These are phyloP conservation scores for Chionographis japonica DNA, from an alignment of 106 monocot genomes.

Conservation along the genomic window DNA sequence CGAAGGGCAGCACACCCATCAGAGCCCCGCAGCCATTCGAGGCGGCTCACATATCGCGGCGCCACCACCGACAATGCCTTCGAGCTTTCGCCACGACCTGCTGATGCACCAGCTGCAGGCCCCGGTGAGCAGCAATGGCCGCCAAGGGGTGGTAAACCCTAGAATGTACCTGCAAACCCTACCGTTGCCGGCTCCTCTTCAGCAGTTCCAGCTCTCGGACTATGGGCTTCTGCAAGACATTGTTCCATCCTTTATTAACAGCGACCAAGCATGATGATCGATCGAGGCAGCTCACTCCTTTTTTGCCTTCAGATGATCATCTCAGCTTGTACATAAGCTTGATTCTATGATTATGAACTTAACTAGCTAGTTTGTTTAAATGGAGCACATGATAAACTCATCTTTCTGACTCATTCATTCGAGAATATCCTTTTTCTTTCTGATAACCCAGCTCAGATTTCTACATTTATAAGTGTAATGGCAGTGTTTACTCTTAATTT, in stretches of 20 bases:
- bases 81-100: conserved; percentile 23
- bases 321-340: no score
- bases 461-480: no score
- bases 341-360: no score
- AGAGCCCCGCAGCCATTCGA: conserved; percentile 54
- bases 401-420: no score
- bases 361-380: no score
- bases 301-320: no score
- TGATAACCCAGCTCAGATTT: no score
- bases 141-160: conserved; percentile 13
- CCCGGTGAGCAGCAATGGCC: background rate
- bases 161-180: conserved; percentile 23
- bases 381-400: no score
- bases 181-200: conserved; percentile 20
- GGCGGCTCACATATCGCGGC: conserved; percentile 38
- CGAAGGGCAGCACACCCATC: conserved; percentile 87
- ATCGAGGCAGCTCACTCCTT: no score
- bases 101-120: conserved; percentile 14
- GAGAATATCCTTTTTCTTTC: no score
- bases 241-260: conserved; percentile 33
- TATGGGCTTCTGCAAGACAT: conserved; percentile 70
- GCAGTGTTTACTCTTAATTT: no score
- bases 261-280: conserved; percentile 22
- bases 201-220: conserved; percentile 41
- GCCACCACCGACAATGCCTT: conserved; percentile 3